Evolutionary conservation across 805 yeast genomes (phyloP), one percentile per base, ranked within the genome.

Genomic region (Metschnikowia vanudenii): DNA sequence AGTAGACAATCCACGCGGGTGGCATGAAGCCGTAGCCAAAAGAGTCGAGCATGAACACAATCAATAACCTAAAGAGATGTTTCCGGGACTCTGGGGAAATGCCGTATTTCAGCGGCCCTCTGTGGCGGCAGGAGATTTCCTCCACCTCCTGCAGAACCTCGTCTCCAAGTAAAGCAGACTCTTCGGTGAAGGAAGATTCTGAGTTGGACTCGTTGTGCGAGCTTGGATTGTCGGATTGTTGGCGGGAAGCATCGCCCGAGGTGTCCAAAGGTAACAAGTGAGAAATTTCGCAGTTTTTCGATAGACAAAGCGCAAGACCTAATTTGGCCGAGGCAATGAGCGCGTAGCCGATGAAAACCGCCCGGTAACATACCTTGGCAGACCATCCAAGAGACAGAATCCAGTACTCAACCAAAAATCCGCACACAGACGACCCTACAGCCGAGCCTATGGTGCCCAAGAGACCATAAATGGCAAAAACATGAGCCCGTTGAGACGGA

Each of bases 21-120:
- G 96, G 83, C 89, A 89, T 85, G 64, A 90, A 85, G 1, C 97
- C 96, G 52, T 81, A 82, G 0, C 96, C 97, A 41, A 90, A 74
- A 1, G 96, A 88, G 63, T 90, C 97, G 26, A 88, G 59, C 82
- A 88, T 87, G 60, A 90, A 91, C 14, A 84, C 74, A 6, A 76
- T 62, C 19, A 84, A 64, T 4, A 85, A 66, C 42, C 75, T 75
- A 18, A 75, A 62, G 39, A 84, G 59, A 8, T 76, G 66, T 7
- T 67, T 54, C 9, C 62, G 64, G 0, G 85, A 73, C 14, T 69
- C 65, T 8, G 68, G 60, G 0, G 84, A 73, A 11, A 76, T 57
- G 1, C 73, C 71, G 1, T 67, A 29, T 3, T 28, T 39, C 24
- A 29, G 22, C 13, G 19, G n/a, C 8, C 12, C 68, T 0, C 65